Conservation (phyloP, 1,139 yeast species). For the Pneumocystis murina region DNA sequence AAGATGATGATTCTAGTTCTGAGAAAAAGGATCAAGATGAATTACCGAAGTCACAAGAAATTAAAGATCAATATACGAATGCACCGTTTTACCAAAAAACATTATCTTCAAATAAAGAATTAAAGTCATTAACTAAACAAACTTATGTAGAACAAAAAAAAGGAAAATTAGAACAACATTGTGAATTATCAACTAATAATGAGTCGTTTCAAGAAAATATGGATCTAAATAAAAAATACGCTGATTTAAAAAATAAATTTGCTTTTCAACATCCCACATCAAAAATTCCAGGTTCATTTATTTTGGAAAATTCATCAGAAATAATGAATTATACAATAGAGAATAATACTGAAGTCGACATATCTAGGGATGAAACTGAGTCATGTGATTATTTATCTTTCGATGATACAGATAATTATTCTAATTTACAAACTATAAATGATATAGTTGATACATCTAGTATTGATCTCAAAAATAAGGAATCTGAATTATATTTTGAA, state of each 20-base stretch:
- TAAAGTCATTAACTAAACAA: background rate
- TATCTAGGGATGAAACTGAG: background rate
- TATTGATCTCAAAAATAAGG: background rate
- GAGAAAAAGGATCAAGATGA: conserved; percentile 18
- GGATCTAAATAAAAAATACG: background rate
- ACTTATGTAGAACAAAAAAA: background rate
- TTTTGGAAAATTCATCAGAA: background rate
- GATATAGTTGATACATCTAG: background rate
- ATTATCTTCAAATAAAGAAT: background rate
- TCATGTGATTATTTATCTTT: background rate
- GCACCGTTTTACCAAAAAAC: background rate
- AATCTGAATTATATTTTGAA: background rate
- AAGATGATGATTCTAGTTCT: conserved; percentile 46
- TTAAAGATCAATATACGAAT: background rate
- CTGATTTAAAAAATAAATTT: background rate
- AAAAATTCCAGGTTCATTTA: background rate
- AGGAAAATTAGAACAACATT: background rate
- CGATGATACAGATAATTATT: background rate
- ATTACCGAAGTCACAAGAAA: background rate
- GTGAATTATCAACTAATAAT: background rate
- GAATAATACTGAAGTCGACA: background rate
- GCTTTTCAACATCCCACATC: background rate
- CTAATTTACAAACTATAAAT: background rate
- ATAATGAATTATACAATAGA: background rate
- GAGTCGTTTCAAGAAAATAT: background rate